phyloP scores from a whole-genome alignment of 768 basidiomycete species.

The Suillus paluster region DNA sequence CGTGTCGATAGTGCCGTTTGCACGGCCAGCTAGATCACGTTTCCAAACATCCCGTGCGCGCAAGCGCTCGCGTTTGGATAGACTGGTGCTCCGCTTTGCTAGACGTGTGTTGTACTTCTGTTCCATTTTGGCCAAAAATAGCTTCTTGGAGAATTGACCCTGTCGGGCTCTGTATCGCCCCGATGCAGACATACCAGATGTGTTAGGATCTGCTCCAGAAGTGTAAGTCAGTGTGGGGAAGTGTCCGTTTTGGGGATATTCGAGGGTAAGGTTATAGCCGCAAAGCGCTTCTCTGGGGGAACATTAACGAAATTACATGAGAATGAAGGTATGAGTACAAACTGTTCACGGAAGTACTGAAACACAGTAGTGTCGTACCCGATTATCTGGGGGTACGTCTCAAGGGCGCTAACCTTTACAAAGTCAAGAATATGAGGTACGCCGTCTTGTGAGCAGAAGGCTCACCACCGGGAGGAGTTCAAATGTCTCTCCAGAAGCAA shows the following conservation, averaged over 20 bases:
- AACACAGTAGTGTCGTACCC: slow-evolving; percentile 70
- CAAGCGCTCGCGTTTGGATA: slow-evolving; percentile 29
- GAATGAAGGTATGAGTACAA: slow-evolving; percentile 26
- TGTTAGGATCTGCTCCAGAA: slow-evolving; percentile 18
- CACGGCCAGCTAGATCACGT: slow-evolving; percentile 49
- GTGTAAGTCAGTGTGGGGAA: slow-evolving; percentile 43
- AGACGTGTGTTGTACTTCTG: slow-evolving; percentile 25
- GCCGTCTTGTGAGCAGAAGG: slow-evolving; percentile 7
- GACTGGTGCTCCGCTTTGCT: slow-evolving; percentile 24
- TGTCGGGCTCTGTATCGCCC: slow-evolving; percentile 21
- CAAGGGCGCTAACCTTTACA: slow-evolving; percentile 55
- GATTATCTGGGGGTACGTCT: slow-evolving; percentile 79
- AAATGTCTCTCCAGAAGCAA: slow-evolving; percentile 55
- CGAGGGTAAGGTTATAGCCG: slow-evolving; percentile 66
- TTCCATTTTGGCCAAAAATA: slow-evolving; percentile 25
- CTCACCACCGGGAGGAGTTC: slow-evolving; percentile 60
- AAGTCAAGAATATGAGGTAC: slow-evolving; percentile 4
- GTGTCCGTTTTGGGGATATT: slow-evolving; percentile 64
- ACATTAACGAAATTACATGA: slow-evolving; percentile 3
- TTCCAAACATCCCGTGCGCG: slow-evolving; percentile 40
- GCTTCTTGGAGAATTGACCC: slow-evolving; percentile 20
- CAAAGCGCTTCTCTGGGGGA: slow-evolving; percentile 59
- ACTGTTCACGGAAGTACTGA: slow-evolving; percentile 74
- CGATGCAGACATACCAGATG: not conserved
- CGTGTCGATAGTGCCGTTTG: slow-evolving; percentile 60